phyloP scores from a whole-genome alignment of 2,329 filamentous ascomycete species.

The Xylariaceae sp. region DNA sequence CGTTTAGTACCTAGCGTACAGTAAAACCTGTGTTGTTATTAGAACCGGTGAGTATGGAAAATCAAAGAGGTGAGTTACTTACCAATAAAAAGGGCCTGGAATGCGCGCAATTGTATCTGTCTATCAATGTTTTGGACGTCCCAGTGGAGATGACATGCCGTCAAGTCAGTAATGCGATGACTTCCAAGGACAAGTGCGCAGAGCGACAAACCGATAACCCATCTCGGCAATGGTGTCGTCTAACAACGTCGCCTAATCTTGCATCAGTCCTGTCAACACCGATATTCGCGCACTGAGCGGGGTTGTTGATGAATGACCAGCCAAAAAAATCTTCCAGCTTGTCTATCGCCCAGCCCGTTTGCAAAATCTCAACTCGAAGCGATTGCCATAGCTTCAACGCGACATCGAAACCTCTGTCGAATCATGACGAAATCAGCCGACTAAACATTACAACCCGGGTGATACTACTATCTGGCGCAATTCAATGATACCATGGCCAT shows the following conservation, averaged over 20 bases:
- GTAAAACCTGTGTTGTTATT: too few species aligned
- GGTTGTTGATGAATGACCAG: neutral
- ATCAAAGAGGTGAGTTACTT: too few species aligned
- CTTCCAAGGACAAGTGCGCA: too few species aligned
- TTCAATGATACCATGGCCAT: neutral
- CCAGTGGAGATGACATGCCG: too few species aligned
- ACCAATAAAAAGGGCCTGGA: too few species aligned
- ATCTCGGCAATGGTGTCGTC: slow-evolving; percentile 3
- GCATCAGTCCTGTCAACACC: neutral
- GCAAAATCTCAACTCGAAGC: neutral
- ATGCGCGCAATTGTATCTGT: too few species aligned
- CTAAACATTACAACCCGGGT: neutral
- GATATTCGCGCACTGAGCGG: neutral
- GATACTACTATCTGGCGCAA: neutral
- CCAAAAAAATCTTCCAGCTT: neutral
- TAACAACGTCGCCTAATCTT: slow-evolving; percentile 2
- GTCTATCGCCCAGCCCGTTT: neutral
- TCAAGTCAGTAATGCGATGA: too few species aligned
- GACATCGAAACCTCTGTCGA: neutral
- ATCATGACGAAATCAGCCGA: neutral
- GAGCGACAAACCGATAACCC: too few species aligned
- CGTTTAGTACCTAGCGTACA: too few species aligned
- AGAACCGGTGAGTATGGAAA: too few species aligned
- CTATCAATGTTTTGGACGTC: too few species aligned
- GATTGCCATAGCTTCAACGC: neutral